Evolutionary conservation across 2,329 filamentous ascomycete genomes (phyloP), one percentile per base, ranked within the genome.

Genomic region (Phialophora tarda): DNA sequence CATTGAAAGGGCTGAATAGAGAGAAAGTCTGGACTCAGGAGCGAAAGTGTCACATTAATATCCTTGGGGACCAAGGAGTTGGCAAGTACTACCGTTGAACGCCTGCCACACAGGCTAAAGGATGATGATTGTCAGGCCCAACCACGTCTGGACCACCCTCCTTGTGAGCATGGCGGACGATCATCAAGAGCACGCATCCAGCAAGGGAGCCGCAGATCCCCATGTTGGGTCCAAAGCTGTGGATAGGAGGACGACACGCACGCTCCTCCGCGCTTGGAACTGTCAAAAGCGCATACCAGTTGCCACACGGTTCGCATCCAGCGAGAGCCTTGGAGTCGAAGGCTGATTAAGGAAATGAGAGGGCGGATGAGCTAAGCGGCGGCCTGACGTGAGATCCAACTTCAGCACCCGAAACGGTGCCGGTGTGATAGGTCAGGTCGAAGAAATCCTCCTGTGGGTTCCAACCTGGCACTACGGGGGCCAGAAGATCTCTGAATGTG

Each of bases 321-420:
- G 28, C 28, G 3, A 4, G 17, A 48, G 17, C 8, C 12, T 11
- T 50, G 58, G 30, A 14, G 21, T 24, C 8, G 24, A 24, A 30
- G 58, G 58, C 58, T 60, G 58, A 60, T 60, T 50, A 44, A 58
- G 24, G 32, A 59, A 59, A 21, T 48, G 38, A 53, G 28, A 44
- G 8, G 30, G 58, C 48, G 21, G 44, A 61, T 53, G 48, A 61
- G 32, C 44, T 61, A 53, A 61, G 59, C 59, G 7, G 30, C 30
- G 23, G 28, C 59, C 59, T 61, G 59, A 61, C 59, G 59, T 61
- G 59, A 61, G 59, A 61, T 51, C 30, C 47, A 23, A 61, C 10
- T 24, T n/a, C 55, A 58, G 34, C 55, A 12, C 21, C n/a, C 12
- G 55, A 58, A 58, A 58, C 34, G 10, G n/a, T 11, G 1, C 14